Evolutionary conservation across 345 rosid species (phyloP).

Genomic region (Geranium brycei): DNA sequence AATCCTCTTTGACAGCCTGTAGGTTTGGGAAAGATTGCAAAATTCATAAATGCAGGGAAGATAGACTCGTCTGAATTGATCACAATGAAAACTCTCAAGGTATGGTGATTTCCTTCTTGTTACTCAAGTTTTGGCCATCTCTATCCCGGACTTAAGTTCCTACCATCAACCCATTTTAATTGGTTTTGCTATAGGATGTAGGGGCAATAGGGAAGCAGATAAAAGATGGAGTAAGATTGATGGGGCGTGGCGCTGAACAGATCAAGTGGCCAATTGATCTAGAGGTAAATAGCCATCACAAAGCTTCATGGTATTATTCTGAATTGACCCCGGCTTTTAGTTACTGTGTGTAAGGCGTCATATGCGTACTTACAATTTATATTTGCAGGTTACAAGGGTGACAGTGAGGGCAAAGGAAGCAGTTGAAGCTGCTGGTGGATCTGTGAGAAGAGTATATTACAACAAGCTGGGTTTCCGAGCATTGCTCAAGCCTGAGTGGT

Average conservation of each 20-base stretch:
- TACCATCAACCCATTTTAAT: neutral
- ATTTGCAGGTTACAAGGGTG: conserved; percentile 66
- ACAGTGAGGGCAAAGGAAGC: conserved; percentile 82
- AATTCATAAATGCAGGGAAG: conserved; percentile 78
- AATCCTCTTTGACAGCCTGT: conserved; percentile 53
- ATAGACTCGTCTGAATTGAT: conserved; percentile 93
- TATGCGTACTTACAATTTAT: conserved; percentile 1
- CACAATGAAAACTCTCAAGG: conserved; percentile 97
- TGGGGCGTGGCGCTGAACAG: conserved; percentile 85
- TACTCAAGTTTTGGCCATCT: neutral
- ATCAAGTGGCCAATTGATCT: conserved; percentile 94
- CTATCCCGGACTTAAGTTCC: neutral
- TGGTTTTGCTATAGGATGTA: conserved; percentile 33
- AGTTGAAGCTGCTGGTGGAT: conserved; percentile 85
- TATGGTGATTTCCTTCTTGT: conserved; percentile 11
- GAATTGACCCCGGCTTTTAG: neutral
- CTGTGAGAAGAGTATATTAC: conserved; percentile 83
- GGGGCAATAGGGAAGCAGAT: conserved; percentile 87
- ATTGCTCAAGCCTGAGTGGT: conserved; percentile 83
- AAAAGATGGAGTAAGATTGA: conserved; percentile 83
- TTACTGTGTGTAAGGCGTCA: neutral
- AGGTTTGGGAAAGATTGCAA: conserved; percentile 84
- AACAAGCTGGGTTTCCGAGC: conserved; percentile 80
- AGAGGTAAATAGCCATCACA: conserved; percentile 39
- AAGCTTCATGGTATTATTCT: neutral